Percentiles rank a stretch among this genome's conserved stretches.
These are phyloP conservation scores for Skeletonema menzelii DNA, from an alignment of 108 stramenopile species.

Conservation along the genomic window DNA sequence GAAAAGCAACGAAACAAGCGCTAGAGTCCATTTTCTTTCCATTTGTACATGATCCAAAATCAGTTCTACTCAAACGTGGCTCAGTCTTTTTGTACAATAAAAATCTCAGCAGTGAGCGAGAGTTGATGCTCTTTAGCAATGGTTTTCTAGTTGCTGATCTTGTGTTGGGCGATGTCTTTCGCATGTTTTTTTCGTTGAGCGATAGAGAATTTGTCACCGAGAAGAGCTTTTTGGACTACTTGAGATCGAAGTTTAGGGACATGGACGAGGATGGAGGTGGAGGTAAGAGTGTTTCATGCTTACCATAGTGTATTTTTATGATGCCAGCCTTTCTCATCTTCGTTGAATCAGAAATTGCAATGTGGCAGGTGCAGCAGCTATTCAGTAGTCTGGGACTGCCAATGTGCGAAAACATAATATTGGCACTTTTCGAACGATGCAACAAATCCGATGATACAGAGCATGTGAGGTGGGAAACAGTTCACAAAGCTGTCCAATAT, in stretches of 20 bases:
- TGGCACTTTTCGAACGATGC: conserved; percentile 1
- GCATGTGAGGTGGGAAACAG: not conserved
- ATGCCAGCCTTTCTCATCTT: not conserved
- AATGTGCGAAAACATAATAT: conserved; percentile 1
- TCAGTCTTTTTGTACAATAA: conserved; percentile 5
- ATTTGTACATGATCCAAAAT: conserved; percentile 18
- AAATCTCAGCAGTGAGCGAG: conserved; percentile 10
- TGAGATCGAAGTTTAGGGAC: not conserved
- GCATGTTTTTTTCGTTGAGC: conserved; percentile 8
- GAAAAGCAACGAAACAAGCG: not conserved
- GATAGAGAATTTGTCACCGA: conserved; percentile 18
- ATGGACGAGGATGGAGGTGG: not conserved
- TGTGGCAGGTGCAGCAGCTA: not conserved
- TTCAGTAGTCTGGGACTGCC: not conserved
- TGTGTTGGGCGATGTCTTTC: conserved; percentile 9
- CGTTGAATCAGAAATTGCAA: not conserved
- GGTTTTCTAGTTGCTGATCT: conserved; percentile 13
- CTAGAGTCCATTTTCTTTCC: conserved; percentile 16
- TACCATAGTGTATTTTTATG: not conserved
- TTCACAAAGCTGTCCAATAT: not conserved
- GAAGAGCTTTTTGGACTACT: conserved; percentile 11
- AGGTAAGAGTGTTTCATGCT: not conserved
- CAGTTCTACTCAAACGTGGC: conserved; percentile 21
- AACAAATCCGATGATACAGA: not conserved
- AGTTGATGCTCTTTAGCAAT: conserved; percentile 25